Conservation (phyloP, 2,329 filamentous ascomycete genomes). For the Nemania serpens region DNA sequence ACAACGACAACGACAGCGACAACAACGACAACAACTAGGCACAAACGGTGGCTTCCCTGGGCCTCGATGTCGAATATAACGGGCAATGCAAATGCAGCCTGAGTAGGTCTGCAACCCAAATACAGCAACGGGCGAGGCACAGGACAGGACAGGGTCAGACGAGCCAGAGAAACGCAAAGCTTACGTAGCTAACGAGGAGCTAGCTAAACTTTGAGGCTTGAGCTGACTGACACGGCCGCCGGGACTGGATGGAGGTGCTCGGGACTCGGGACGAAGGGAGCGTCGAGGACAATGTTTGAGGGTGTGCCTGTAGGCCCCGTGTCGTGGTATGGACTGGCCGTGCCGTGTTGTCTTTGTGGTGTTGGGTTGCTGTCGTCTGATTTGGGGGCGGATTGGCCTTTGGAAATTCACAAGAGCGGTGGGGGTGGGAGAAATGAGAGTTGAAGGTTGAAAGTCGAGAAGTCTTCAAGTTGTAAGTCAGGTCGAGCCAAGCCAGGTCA, state of each 20-base stretch:
- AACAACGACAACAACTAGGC: background rate
- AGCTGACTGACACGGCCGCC: background rate
- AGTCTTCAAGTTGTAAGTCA: background rate
- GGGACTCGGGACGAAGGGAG: no score
- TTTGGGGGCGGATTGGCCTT: background rate
- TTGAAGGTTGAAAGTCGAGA: background rate
- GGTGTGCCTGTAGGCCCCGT: no score
- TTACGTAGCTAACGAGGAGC: background rate
- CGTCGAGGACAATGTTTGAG: no score
- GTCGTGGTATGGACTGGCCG: no score
- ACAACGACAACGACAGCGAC: background rate
- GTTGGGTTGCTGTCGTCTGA: no score
- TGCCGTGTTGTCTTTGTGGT: no score
- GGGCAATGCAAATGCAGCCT: background rate
- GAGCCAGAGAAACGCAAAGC: background rate
- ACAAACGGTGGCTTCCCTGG: background rate
- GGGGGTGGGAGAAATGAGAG: constrained; percentile 5
- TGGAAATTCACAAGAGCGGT: constrained; percentile 17
- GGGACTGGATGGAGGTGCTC: background rate
- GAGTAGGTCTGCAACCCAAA: background rate
- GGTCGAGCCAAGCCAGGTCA: background rate
- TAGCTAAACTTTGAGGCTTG: no score
- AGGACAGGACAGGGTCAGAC: background rate
- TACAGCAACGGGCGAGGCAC: background rate
- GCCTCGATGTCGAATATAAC: background rate